These are phyloP conservation scores for Blastobotrys illinoisensis DNA, from an alignment of 1,139 yeast species.

Conservation along the genomic window DNA sequence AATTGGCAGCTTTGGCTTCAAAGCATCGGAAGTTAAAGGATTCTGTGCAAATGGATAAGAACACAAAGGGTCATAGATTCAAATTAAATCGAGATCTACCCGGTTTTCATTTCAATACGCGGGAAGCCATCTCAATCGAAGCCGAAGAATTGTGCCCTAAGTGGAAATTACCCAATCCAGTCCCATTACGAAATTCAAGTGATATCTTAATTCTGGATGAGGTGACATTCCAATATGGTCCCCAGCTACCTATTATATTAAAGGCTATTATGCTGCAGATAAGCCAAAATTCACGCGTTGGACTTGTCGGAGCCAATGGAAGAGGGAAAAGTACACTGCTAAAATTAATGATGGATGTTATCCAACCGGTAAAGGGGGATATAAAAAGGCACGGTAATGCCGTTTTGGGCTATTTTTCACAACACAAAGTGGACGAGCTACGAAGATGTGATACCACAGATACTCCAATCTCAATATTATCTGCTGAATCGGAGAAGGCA, in stretches of 20 bases:
- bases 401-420: slow-evolving; percentile 6
- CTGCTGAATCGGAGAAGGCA: background rate
- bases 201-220: slow-evolving; percentile 3
- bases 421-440: slow-evolving; percentile 9
- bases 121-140: slow-evolving; percentile 7
- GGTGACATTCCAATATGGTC: slow-evolving; percentile 2
- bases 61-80: slow-evolving; percentile 9
- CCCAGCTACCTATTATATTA: background rate
- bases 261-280: slow-evolving; percentile 5
- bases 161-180: slow-evolving; percentile 7
- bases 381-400: slow-evolving; percentile 4
- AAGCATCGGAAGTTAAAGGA: slow-evolving; percentile 8
- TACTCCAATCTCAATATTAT: slow-evolving; percentile 1
- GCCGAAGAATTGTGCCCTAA: slow-evolving; percentile 1
- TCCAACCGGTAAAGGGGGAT: slow-evolving; percentile 4
- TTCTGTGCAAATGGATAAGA: slow-evolving; percentile 4
- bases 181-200: slow-evolving; percentile 1
- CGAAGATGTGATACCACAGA: background rate
- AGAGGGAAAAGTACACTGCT: slow-evolving; percentile 91
- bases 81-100: slow-evolving; percentile 8
- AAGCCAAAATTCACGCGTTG: slow-evolving; percentile 31
- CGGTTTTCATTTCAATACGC: slow-evolving; percentile 5
- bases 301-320: slow-evolving; percentile 97
- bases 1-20: slow-evolving; percentile 8
- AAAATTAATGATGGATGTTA: slow-evolving; percentile 2